Evolutionary conservation across 2,329 filamentous ascomycete species (phyloP), one percentile per base, ranked within the genome.

Genomic region (Metarhizium anisopliae): DNA sequence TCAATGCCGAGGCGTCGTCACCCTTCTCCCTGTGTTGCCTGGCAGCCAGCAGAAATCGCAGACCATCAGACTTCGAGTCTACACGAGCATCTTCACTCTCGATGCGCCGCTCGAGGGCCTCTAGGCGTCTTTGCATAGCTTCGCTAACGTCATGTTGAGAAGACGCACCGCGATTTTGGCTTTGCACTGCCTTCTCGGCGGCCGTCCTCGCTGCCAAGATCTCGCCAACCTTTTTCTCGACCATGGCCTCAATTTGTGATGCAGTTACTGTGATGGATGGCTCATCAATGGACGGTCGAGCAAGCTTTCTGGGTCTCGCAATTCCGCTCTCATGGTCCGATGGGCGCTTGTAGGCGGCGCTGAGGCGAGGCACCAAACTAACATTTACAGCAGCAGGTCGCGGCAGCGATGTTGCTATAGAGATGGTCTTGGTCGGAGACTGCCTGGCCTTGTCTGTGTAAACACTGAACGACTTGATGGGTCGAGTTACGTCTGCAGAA

Each of bases 181-280:
- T 63, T 11, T 69, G 63, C 36, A 66, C 60, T n/a, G 67, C 61
- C 51, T 68, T 67, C 57, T 79, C 71, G 16, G 78, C 72, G 47
- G 86, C 82, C 38, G 63, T 61, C 54, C 87, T 83, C n/a, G 86
- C 85, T 0, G 92, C 90, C 1, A 97, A 77, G 40, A 94, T 91
- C 72, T 96, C 91, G 58, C 87, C 86, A 1, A 97, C 89, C 65
- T 95, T 95, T 63, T 87, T 89, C 70, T 96, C 89, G 1, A 97
- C 90, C 73, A 96, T 85, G 43, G 91, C 89, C 68, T 96, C 92
- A 58, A 97, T 95, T 53, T 85, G 86, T 13, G 84, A 86, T 18
- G 85, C 81, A 0, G 85, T 87, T 8, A 90, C 78, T 69, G 75
- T 79, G 60, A 70, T 64, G 59, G 60, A 67, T 35, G 62, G 56